These are phyloP conservation scores for Citropsis articulata DNA, from an alignment of 345 rosid genomes.

Conservation along the genomic window DNA sequence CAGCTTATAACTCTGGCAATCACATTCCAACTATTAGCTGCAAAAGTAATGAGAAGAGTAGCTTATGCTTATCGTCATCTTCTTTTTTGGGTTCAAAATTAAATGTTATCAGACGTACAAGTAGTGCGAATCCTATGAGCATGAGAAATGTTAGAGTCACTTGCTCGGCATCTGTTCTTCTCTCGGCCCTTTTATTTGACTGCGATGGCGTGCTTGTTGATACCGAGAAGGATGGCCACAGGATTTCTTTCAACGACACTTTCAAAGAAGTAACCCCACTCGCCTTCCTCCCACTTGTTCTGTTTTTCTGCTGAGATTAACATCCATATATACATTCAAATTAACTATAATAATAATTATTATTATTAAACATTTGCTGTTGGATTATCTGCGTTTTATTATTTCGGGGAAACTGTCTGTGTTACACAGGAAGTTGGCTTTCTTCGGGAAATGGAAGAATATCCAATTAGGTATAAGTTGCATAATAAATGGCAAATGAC, in stretches of 20 bases:
- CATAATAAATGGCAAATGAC: not conserved
- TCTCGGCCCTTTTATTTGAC: slow-evolving; percentile 79
- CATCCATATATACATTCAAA: no score
- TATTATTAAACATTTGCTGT: no score
- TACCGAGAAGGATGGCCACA: slow-evolving; percentile 92
- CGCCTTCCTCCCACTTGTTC: not conserved
- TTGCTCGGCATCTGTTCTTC: slow-evolving; percentile 61
- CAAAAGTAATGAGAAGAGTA: slow-evolving; percentile 19
- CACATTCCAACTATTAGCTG: slow-evolving; percentile 19
- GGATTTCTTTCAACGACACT: slow-evolving; percentile 93
- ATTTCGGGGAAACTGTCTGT: not conserved
- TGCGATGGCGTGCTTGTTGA: slow-evolving; percentile 98
- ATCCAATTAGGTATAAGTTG: no score
- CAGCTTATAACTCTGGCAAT: slow-evolving; percentile 19
- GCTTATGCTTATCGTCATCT: slow-evolving; percentile 8
- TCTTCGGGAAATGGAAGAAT: no score
- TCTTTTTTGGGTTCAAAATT: slow-evolving; percentile 21
- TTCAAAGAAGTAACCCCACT: slow-evolving; percentile 57
- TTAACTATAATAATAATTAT: not conserved
- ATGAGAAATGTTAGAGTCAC: slow-evolving; percentile 20
- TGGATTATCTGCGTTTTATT: not conserved
- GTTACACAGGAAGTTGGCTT: no score
- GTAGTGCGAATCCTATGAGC: slow-evolving; percentile 15
- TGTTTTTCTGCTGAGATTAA: not conserved
- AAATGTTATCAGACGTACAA: slow-evolving; percentile 4